Evolutionary conservation across 1,284 basidiomycete genomes (phyloP).

Genomic region (Moniliophthora roreri): DNA sequence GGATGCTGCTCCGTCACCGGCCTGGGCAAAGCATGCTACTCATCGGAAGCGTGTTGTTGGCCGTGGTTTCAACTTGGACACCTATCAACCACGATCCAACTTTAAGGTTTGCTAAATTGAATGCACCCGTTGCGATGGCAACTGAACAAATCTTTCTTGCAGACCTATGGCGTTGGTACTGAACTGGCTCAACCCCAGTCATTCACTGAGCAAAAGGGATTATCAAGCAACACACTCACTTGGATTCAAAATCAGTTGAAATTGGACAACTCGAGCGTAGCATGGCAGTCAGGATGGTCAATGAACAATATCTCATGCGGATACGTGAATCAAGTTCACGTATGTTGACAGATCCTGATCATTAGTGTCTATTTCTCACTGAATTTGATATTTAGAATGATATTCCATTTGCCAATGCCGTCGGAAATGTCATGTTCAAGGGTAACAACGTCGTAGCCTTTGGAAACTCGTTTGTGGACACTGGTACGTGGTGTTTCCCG

Average conservation of each 20-base stretch:
- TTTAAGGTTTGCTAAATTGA: slow-evolving; percentile 32
- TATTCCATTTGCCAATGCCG: slow-evolving; percentile 47
- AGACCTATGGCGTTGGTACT: slow-evolving; percentile 46
- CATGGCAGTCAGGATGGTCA: slow-evolving; percentile 34
- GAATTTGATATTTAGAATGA: slow-evolving; percentile 33
- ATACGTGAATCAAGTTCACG: slow-evolving; percentile 42
- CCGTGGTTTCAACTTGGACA: slow-evolving; percentile 32
- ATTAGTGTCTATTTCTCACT: background rate
- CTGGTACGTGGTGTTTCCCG: slow-evolving; percentile 27
- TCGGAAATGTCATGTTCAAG: slow-evolving; percentile 45
- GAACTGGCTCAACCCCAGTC: slow-evolving; percentile 30
- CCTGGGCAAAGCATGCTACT: slow-evolving; percentile 5
- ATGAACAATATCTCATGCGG: slow-evolving; percentile 32
- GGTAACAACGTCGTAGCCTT: slow-evolving; percentile 43
- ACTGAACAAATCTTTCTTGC: background rate
- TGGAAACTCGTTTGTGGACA: slow-evolving; percentile 50
- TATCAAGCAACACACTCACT: slow-evolving; percentile 32
- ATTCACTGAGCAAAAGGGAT: slow-evolving; percentile 22
- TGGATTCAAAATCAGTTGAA: slow-evolving; percentile 34
- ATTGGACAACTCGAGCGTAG: slow-evolving; percentile 25
- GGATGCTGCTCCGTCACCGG: slow-evolving; percentile 18
- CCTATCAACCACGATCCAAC: slow-evolving; percentile 40
- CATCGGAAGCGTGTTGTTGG: slow-evolving; percentile 30
- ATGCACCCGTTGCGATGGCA: background rate
- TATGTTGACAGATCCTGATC: slow-evolving; percentile 22